Evolutionary conservation across 768 basidiomycete species (phyloP).

Genomic region (Tulasnella sp.): DNA sequence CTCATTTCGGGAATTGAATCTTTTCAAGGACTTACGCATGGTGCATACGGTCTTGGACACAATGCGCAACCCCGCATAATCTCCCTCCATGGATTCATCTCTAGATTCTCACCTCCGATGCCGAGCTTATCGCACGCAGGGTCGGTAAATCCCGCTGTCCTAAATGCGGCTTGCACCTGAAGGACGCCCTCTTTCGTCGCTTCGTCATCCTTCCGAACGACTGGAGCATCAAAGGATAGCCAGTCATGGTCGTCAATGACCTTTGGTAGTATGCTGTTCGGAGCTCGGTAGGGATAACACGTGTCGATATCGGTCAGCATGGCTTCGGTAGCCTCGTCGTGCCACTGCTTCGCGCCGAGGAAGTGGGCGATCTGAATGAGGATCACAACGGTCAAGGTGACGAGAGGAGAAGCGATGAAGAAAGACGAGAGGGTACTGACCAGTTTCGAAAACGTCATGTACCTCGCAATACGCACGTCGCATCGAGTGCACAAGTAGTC

Average conservation of each 20-base stretch:
- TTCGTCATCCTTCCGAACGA: neutral
- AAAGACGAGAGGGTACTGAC: neutral
- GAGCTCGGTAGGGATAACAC: neutral
- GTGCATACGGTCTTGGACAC: neutral
- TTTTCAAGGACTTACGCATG: neutral
- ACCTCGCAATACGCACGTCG: neutral
- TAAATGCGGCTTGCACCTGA: neutral
- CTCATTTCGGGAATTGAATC: neutral
- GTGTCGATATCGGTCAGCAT: neutral
- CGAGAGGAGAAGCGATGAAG: neutral
- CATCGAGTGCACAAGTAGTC: neutral
- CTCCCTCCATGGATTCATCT: neutral
- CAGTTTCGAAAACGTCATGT: neutral
- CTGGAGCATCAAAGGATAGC: neutral
- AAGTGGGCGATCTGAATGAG: neutral
- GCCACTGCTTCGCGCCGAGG: neutral
- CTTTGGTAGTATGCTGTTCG: neutral
- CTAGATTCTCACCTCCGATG: neutral
- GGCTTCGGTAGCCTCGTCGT: neutral
- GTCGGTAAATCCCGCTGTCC: neutral
- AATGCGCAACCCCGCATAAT: neutral
- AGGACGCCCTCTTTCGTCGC: neutral
- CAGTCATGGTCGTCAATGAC: neutral
- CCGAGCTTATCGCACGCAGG: neutral
- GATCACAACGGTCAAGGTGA: neutral